Conservation (phyloP, 306 rosid genomes). For the Cercis canadensis region DNA sequence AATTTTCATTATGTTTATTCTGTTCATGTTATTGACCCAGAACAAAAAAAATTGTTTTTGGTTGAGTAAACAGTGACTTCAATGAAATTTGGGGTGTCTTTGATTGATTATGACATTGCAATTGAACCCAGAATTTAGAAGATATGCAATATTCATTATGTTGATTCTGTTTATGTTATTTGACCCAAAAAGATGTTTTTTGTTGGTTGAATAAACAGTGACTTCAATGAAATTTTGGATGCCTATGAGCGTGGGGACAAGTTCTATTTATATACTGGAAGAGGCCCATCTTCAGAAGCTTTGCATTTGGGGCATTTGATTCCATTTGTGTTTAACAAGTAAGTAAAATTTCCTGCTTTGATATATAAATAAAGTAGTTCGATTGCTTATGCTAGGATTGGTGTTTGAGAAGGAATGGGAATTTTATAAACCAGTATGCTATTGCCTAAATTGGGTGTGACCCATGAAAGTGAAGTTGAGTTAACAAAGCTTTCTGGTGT, state of each 20-base stretch:
- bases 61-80: too few species aligned
- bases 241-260: constrained; percentile 77
- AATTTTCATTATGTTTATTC: too few species aligned
- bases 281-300: constrained; percentile 95
- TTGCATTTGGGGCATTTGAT: constrained; percentile 91
- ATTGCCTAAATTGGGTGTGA: not conserved
- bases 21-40: too few species aligned
- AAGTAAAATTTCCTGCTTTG: constrained; percentile 28
- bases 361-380: not conserved
- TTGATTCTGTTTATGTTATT: too few species aligned
- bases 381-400: not conserved
- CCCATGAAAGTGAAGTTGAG: constrained; percentile 1
- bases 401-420: not conserved
- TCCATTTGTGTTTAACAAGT: constrained; percentile 96
- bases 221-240: constrained; percentile 74
- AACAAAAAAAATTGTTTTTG: too few species aligned
- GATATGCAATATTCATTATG: too few species aligned
- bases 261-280: constrained; percentile 87
- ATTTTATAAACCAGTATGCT: not conserved
- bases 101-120: too few species aligned
- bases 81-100: not conserved
- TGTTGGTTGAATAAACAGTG: constrained; percentile 24
- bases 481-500: constrained; percentile 9
- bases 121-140: too few species aligned
- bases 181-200: too few species aligned